Evolutionary conservation across 176 grass and related monocot species (phyloP), one percentile per base, ranked within the genome.

Genomic region (Alopecurus myosuroides): DNA sequence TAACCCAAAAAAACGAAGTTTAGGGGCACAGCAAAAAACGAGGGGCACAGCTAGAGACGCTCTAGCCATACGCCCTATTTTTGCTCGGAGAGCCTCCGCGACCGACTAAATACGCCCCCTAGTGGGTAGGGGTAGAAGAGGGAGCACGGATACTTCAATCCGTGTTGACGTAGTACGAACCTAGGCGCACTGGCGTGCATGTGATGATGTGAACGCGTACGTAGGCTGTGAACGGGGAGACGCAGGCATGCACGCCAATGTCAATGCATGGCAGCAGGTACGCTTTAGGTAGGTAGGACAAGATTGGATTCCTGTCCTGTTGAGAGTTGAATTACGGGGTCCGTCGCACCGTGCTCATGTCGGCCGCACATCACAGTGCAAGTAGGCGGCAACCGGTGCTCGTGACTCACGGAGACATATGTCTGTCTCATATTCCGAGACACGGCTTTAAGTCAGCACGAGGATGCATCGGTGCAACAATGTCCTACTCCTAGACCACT

Each of bases 311-410:
- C 84, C 73, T 78, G 46, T 46, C 28, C 65, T 73, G 64, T 30
- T 44, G 52, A 44, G 39, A 28, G 55, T 66, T 78, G 84, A 86
- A 86, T 83, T 60, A 64, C 35, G 53, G 35, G 79, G 14, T 0
- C 88, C 84, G 63, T 62, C 40, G 70, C 78, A 34, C 33, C 62
- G 41, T 86, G 88, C 79, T 10, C 64, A 34, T 86, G 64, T 73
- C 63, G 63, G 70, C 12, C 29, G 18, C 35, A n/a, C 64, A 13
- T 70, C 36, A 12, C 34, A 55, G 7, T 3, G 33, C 57, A 44
- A 31, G 25, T 51, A 34, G 44, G 19, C 57, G 45, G 28, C 76
- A 35, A 74, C 45, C 10, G 11, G 33, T 61, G 53, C 61, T 26
- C 70, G 42, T 40, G 51, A 60, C 72, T 26, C 58, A 23, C 17